phyloP scores from a whole-genome alignment of 208 protist genomes.

The Vickermania spadyakhi region DNA sequence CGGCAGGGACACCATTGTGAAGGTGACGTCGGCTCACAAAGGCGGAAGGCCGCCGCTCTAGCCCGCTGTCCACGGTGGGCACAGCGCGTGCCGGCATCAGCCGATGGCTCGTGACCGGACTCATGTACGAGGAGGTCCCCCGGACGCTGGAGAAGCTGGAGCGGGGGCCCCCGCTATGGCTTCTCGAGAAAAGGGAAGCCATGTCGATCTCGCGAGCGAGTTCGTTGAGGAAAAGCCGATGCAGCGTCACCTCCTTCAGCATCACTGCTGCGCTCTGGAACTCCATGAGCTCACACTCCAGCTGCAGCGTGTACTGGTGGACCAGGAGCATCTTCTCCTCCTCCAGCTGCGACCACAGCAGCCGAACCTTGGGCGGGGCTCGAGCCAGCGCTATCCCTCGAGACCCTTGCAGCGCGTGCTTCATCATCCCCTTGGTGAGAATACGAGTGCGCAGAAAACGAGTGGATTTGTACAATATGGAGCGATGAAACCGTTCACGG shows the following conservation, averaged over 20 bases:
- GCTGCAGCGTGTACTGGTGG: background rate
- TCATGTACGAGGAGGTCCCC: background rate
- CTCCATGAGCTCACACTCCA: background rate
- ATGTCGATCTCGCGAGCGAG: background rate
- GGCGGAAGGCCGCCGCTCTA: too few species aligned
- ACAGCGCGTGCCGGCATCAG: too few species aligned
- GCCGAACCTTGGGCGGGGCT: background rate
- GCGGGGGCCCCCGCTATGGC: background rate
- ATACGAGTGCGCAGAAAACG: background rate
- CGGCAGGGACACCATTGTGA: too few species aligned
- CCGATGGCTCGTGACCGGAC: background rate
- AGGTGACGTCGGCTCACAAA: too few species aligned
- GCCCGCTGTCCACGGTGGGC: too few species aligned
- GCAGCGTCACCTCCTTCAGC: background rate
- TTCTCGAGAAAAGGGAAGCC: background rate
- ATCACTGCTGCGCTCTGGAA: background rate
- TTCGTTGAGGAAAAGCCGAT: background rate
- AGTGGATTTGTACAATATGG: background rate
- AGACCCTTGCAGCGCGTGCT: background rate
- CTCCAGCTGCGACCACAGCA: slow-evolving; percentile 2
- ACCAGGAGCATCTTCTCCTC: slow-evolving; percentile 6
- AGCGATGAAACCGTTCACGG: background rate
- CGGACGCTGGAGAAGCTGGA: background rate
- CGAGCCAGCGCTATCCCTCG: background rate
- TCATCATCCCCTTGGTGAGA: background rate